A percentile compares a stretch with the other conserved stretches of the same genome.
phyloP scores from a whole-genome alignment of 768 basidiomycete genomes.

The Lentinus brumalis region DNA sequence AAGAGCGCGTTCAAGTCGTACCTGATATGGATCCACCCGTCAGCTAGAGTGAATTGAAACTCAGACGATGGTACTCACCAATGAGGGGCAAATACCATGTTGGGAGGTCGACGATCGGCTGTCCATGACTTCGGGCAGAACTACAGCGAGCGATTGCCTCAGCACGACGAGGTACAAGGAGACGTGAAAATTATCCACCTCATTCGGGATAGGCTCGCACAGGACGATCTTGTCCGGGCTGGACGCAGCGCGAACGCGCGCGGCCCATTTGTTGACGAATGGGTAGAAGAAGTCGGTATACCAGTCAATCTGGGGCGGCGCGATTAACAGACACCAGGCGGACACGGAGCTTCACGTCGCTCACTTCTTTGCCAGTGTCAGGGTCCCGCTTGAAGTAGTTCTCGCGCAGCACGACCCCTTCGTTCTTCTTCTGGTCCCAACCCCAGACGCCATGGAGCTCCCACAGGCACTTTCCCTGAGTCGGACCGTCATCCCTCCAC shows the following conservation, averaged over 20 bases:
- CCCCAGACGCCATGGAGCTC: constrained; percentile 94
- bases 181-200: constrained; percentile 48
- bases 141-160: constrained; percentile 39
- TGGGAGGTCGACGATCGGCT: constrained; percentile 55
- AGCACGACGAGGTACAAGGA: neutral
- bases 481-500: constrained; percentile 79
- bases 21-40: constrained; percentile 44
- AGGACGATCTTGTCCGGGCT: constrained; percentile 65
- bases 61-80: constrained; percentile 46
- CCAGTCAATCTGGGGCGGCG: constrained; percentile 67
- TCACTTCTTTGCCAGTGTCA: constrained; percentile 58
- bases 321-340: neutral
- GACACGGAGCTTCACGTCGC: constrained; percentile 8
- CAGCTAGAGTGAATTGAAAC: constrained; percentile 28
- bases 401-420: constrained; percentile 77
- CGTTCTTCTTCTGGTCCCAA: constrained; percentile 68
- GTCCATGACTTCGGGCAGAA: constrained; percentile 83
- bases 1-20: constrained; percentile 93
- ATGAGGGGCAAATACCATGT: constrained; percentile 75
- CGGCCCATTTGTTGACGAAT: constrained; percentile 68
- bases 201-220: constrained; percentile 90
- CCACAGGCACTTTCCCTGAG: constrained; percentile 76
- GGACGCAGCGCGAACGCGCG: constrained; percentile 51
- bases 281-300: constrained; percentile 86
- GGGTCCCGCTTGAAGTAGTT: constrained; percentile 83